Base-by-base conservation (phyloP, 208 protist species). In the Leishmania martiniquensis region DNA sequence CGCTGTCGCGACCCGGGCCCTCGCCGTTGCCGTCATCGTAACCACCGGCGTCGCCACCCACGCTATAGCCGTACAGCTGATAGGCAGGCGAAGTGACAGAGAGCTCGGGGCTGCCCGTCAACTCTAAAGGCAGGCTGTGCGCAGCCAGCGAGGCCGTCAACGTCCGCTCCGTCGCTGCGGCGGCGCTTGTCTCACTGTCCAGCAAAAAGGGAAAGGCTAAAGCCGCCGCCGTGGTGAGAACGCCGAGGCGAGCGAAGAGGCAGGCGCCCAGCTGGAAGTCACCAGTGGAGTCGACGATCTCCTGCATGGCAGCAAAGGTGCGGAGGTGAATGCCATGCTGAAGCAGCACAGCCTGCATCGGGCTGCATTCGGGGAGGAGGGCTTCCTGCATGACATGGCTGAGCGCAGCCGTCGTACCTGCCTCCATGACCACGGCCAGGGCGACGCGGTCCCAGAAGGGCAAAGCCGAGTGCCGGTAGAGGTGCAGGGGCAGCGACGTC, bases 211-310 rank as follows among this genome's bases (percentile, higher is more conserved):
- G 72, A 72, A 81, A 81, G 20, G 82, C 82, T 4, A 81, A 66
- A 4, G 45, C 78, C 47, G 83, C 75, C 39, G 83, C 82, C 9
- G 75, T 68, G 66, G 77, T 82, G 67, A 77, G 77, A 69, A 88
- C 86, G 10, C 87, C 93, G 13, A 97, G 79, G 34, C 91, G 88
- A 44, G 91, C 90, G 84, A 89, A 97, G 10, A 97, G 81, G 76
- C 93, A 97, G 32, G 91, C 91, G 29, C 86, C 93, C 25, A 96
- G 85, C 76, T 97, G 93, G 60, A 94, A 95, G 79, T 97, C 88
- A 7, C 89, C 92, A 0, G 93, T 95, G 81, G 78, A 83, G 72
- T 97, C 92, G 32, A 97, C 93, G 37, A 96, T 92, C 34, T 72
- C 62, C 82, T 95, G 89, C 91, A 96, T 95, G 20, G 82, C 62